phyloP scores from a whole-genome alignment of 2,329 filamentous ascomycete genomes.

The Fusarium setosum region DNA sequence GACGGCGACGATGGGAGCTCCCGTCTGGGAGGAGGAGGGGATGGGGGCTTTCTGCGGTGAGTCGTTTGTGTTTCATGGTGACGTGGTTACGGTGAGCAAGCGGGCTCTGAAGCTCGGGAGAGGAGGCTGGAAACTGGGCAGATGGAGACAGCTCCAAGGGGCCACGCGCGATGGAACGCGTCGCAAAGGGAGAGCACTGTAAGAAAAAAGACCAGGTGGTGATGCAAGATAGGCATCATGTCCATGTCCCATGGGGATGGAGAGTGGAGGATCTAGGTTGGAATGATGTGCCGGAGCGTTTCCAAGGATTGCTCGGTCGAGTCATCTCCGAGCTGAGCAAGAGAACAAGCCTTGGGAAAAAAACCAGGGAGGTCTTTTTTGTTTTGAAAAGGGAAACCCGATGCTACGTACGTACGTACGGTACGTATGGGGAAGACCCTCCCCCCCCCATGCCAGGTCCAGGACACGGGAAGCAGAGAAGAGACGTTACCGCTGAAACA shows the following conservation, averaged over 20 bases:
- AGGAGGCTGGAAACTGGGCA: conserved; percentile 16
- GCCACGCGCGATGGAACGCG: conserved; percentile 19
- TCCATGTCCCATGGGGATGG: conserved; percentile 19
- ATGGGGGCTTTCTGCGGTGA: conserved; percentile 23
- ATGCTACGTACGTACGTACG: no score
- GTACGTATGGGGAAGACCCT: conserved; percentile 11
- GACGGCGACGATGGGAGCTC: conserved; percentile 1
- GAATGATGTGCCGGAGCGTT: conserved; percentile 19
- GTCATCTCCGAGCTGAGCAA: conserved; percentile 21
- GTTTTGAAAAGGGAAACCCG: no score
- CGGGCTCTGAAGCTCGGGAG: not conserved
- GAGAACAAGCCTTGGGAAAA: conserved; percentile 3
- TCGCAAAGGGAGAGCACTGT: conserved; percentile 12
- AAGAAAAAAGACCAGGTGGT: conserved; percentile 11
- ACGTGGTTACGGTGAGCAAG: conserved; percentile 35
- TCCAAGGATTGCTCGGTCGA: conserved; percentile 15
- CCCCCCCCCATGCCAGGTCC: conserved; percentile 17
- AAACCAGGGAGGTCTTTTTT: no score
- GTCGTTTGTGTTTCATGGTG: conserved; percentile 37
- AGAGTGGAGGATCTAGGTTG: conserved; percentile 10
- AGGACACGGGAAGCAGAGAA: conserved; percentile 16
- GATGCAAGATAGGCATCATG: conserved; percentile 21
- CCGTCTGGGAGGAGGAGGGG: not conserved
- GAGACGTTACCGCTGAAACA: conserved; percentile 28
- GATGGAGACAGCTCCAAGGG: not conserved